A percentile compares a stretch with the other conserved stretches of the same genome.
Evolutionary conservation across 2,329 filamentous ascomycete genomes (phyloP).

Genomic region (Hypoxylon sp.): DNA sequence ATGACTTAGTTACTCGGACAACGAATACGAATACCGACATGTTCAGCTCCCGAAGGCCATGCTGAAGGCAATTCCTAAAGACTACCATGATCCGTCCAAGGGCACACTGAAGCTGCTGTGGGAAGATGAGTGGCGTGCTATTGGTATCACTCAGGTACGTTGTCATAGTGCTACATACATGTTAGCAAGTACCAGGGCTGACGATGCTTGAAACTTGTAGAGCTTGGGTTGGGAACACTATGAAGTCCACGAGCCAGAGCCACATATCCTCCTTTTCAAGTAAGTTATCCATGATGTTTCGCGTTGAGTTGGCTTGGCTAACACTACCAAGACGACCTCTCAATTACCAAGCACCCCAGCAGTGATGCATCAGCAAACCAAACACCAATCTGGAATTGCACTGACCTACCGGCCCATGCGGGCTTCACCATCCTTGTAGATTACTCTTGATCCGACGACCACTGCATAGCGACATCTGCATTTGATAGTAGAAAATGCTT

Average conservation of each 20-base stretch:
- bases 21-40: constrained; percentile 95
- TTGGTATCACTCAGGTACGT: constrained; percentile 95
- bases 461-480: constrained; percentile 57
- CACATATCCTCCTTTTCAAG: constrained; percentile 99
- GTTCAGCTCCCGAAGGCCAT: constrained; percentile 98
- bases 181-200: constrained; percentile 26
- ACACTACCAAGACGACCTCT: constrained; percentile 76
- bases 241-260: constrained; percentile 98
- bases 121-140: constrained; percentile 98
- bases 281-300: constrained; percentile 64
- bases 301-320: constrained; percentile 8
- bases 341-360: constrained; percentile 83
- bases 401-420: constrained; percentile 33
- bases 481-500: constrained; percentile 52
- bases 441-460: constrained; percentile 46
- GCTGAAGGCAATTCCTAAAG: constrained; percentile 95
- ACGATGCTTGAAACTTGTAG: constrained; percentile 62
- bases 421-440: constrained; percentile 43
- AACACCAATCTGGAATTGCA: constrained; percentile 25
- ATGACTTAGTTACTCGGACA: constrained; percentile 84
- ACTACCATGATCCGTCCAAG: constrained; percentile 90
- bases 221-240: constrained; percentile 99
- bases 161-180: background rate
- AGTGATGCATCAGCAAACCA: constrained; percentile 56
- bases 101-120: constrained; percentile 96